These are phyloP conservation scores for Solanum sejunctum DNA, from an alignment of 257 asterid species.

Conservation along the genomic window DNA sequence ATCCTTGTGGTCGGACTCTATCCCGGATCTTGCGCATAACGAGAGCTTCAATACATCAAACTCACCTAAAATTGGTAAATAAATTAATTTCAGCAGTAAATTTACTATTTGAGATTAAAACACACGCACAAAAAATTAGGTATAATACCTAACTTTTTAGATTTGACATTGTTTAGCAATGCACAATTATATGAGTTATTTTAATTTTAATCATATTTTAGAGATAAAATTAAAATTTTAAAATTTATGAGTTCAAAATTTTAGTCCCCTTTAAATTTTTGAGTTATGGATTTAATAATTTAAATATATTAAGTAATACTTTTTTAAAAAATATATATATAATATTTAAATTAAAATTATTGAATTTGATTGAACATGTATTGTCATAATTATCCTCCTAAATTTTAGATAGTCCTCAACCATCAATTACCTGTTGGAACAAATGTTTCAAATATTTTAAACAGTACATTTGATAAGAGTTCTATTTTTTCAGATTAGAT, in stretches of 20 bases:
- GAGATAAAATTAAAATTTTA: not conserved
- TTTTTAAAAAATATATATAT: too few relatives aligned
- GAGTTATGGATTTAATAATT: not conserved
- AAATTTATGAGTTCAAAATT: too few relatives aligned
- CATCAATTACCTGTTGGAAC: too few relatives aligned
- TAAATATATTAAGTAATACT: not conserved
- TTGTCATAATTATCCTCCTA: too few relatives aligned
- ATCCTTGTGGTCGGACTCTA: rapidly evolving
- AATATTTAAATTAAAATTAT: too few relatives aligned
- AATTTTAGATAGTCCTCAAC: too few relatives aligned
- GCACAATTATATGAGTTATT: not conserved
- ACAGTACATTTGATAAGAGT: not conserved
- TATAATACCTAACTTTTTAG: not conserved
- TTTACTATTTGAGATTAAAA: not conserved
- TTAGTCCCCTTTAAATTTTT: not conserved
- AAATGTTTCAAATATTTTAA: too few relatives aligned
- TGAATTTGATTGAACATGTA: too few relatives aligned
- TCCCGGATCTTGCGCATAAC: too few relatives aligned
- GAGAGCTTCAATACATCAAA: too few relatives aligned
- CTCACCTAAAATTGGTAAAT: too few relatives aligned
- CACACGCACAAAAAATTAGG: not conserved
- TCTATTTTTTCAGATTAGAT: too few relatives aligned
- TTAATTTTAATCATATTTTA: not conserved
- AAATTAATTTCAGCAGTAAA: not conserved
- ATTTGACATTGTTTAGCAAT: not conserved